Percentiles rank a stretch among this genome's conserved stretches.
Conservation (phyloP, 2,329 filamentous ascomycete species). For the Apiospora pterosperma region DNA sequence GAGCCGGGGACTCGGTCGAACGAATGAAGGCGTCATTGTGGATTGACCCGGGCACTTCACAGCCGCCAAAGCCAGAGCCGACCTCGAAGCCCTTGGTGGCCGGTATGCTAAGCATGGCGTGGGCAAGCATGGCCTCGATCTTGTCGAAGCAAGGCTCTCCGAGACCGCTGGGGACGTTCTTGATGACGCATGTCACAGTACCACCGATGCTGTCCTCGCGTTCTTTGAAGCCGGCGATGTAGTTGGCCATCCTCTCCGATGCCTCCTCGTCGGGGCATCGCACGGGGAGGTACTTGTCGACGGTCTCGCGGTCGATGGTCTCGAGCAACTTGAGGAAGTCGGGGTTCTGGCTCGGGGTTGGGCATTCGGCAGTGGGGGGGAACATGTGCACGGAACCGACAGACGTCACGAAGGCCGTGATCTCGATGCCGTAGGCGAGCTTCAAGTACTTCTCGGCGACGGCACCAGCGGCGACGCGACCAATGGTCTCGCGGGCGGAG, state of each 20-base stretch:
- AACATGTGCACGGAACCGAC: slow-evolving; percentile 80
- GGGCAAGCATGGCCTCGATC: slow-evolving; percentile 84
- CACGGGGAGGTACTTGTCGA: slow-evolving; percentile 82
- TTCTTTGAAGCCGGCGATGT: slow-evolving; percentile 76
- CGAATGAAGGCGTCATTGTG: slow-evolving; percentile 89
- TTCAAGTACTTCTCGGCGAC: slow-evolving; percentile 91
- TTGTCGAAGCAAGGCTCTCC: slow-evolving; percentile 97
- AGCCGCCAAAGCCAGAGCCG: slow-evolving; percentile 86
- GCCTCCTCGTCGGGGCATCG: slow-evolving; percentile 73
- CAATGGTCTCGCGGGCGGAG: slow-evolving; percentile 93
- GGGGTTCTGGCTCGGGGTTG: slow-evolving; percentile 70
- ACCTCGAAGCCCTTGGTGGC: slow-evolving; percentile 96
- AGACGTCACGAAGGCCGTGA: slow-evolving; percentile 84
- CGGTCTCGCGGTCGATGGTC: slow-evolving; percentile 67
- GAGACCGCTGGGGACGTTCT: slow-evolving; percentile 78
- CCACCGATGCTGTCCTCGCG: slow-evolving; percentile 86
- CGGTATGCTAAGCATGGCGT: slow-evolving; percentile 93
- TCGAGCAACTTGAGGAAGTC: slow-evolving; percentile 73
- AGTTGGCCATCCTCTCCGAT: slow-evolving; percentile 69
- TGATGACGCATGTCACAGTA: slow-evolving; percentile 90
- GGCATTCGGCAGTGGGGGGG: slow-evolving; percentile 64
- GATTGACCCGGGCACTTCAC: slow-evolving; percentile 78
- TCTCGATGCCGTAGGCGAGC: slow-evolving; percentile 80
- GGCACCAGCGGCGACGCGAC: slow-evolving; percentile 84
- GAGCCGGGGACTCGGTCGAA: slow-evolving; percentile 42